These are phyloP conservation scores for Paracamarosporium sp. DNA, from an alignment of 2,329 filamentous ascomycete species.

Conservation along the genomic window DNA sequence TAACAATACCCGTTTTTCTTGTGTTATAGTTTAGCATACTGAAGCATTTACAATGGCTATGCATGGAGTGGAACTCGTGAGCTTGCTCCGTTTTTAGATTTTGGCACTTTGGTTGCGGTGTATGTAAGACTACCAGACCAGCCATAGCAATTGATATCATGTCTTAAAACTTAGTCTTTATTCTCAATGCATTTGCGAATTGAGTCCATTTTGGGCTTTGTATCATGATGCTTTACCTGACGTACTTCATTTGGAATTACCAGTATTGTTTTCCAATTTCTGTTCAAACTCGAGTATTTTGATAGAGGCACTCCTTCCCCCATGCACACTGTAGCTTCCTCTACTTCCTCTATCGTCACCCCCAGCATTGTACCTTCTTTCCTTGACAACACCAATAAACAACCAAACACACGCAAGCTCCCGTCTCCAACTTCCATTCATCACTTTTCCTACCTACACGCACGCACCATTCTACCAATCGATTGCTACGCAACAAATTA, in stretches of 20 bases:
- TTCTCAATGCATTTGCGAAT: too few species aligned
- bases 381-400: too few species aligned
- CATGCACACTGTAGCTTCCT: too few species aligned
- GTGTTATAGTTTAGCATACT: slow-evolving; percentile 8
- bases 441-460: not conserved
- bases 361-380: not conserved
- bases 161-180: not conserved
- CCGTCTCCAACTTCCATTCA: not conserved
- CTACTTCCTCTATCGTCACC: not conserved
- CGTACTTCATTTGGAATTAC: too few species aligned
- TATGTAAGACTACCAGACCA: not conserved
- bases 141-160: slow-evolving; percentile 2
- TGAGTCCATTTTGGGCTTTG: too few species aligned
- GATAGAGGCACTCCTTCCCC: too few species aligned
- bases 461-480: not conserved
- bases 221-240: too few species aligned
- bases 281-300: too few species aligned
- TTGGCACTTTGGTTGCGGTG: not conserved
- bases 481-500: not conserved
- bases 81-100: not conserved
- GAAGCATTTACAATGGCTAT: not conserved
- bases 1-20: slow-evolving; percentile 16
- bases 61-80: not conserved
- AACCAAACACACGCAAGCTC: not conserved
- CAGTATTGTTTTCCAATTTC: too few species aligned